A percentile compares a stretch with the other conserved stretches of the same genome.
Conservation (phyloP, 352 stramenopile genomes). For the Pythium pyrilobum region DNA sequence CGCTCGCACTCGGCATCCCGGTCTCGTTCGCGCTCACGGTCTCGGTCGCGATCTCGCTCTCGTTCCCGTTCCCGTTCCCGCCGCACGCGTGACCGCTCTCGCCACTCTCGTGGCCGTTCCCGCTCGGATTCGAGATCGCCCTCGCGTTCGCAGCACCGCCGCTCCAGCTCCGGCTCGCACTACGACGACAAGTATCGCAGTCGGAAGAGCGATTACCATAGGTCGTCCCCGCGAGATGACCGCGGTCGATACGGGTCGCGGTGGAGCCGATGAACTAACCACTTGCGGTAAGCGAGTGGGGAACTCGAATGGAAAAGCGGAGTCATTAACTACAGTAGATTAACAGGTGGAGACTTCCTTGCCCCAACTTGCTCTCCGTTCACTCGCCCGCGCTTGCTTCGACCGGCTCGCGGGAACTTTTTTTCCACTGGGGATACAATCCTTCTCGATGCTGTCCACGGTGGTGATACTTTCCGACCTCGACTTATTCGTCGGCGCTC, state of each 20-base stretch:
- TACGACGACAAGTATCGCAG: conserved; percentile 16
- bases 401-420: too few species aligned
- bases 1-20: conserved; percentile 16
- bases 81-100: conserved; percentile 21
- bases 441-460: too few species aligned
- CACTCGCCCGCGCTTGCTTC: too few species aligned
- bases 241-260: conserved; percentile 12
- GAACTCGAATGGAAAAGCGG: too few species aligned
- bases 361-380: too few species aligned
- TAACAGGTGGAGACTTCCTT: too few species aligned
- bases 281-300: too few species aligned
- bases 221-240: conserved; percentile 14
- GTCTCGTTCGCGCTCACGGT: conserved; percentile 25
- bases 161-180: conserved; percentile 3
- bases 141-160: conserved; percentile 5
- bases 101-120: conserved; percentile 16
- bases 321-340: too few species aligned
- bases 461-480: too few species aligned
- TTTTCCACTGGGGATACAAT: too few species aligned
- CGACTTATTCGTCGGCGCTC: too few species aligned
- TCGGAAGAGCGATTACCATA: conserved; percentile 8
- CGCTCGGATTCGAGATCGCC: conserved; percentile 6
- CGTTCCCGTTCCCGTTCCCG: conserved; percentile 22
- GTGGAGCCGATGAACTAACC: not conserved
- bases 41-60: conserved; percentile 28